Conservation (phyloP, 1,284 basidiomycete species). For the Earliella scabrosa region DNA sequence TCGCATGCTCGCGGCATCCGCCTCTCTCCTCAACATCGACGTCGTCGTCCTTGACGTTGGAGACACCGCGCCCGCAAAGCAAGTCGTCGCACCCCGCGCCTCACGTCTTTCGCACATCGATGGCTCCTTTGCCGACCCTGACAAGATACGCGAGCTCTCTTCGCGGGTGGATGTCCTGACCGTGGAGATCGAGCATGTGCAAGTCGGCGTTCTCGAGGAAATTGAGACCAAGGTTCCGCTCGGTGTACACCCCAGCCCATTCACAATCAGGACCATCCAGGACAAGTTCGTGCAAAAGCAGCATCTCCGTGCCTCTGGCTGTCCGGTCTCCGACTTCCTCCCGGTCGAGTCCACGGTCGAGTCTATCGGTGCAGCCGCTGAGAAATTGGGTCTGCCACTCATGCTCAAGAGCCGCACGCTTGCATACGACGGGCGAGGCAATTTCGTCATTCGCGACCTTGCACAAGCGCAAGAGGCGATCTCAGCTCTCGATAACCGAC, state of each 20-base stretch:
- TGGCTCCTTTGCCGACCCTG: slow-evolving; percentile 86
- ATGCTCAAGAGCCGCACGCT: slow-evolving; percentile 97
- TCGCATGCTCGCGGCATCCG: slow-evolving; percentile 94
- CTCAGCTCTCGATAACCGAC: slow-evolving; percentile 62
- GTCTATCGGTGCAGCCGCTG: slow-evolving; percentile 59
- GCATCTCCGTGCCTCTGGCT: slow-evolving; percentile 63
- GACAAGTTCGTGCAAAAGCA: slow-evolving; percentile 94
- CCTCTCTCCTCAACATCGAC: slow-evolving; percentile 86
- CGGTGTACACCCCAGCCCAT: slow-evolving; percentile 84
- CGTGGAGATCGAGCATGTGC: slow-evolving; percentile 98
- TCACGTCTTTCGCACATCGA: slow-evolving; percentile 74
- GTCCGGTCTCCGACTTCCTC: slow-evolving; percentile 80
- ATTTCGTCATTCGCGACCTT: slow-evolving; percentile 75
- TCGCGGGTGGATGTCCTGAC: slow-evolving; percentile 88
- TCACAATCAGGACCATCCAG: slow-evolving; percentile 89
- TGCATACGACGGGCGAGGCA: slow-evolving; percentile 97
- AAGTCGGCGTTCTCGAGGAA: slow-evolving; percentile 77
- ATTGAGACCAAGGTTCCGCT: slow-evolving; percentile 58
- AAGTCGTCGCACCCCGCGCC: slow-evolving; percentile 67
- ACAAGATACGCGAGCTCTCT: slow-evolving; percentile 84
- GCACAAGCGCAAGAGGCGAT: slow-evolving; percentile 69
- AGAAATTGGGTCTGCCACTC: slow-evolving; percentile 80
- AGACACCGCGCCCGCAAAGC: slow-evolving; percentile 86
- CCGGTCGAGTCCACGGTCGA: slow-evolving; percentile 59
- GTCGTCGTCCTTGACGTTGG: slow-evolving; percentile 91